phyloP scores from a whole-genome alignment of 106 monocot genomes.

The Acorus calamus region DNA sequence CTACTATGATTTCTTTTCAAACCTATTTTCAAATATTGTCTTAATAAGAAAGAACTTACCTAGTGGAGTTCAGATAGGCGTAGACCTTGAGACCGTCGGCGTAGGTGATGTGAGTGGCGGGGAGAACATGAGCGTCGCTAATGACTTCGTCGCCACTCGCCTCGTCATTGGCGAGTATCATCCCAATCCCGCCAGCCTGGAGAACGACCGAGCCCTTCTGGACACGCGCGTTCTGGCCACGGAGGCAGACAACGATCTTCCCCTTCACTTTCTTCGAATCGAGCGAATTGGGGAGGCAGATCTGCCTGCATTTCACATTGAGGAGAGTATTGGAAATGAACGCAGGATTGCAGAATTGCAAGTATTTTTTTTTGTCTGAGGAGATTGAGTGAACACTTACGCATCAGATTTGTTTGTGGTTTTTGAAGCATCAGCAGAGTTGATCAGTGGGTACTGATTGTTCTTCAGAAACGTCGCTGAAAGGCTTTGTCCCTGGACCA shows the following conservation, averaged over 20 bases:
- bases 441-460: constrained; percentile 32
- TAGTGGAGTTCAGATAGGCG: constrained; percentile 32
- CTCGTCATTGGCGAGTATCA: constrained; percentile 41
- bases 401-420: constrained; percentile 8
- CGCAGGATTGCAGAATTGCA: too few relatives aligned
- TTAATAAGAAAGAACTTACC: constrained; percentile 12
- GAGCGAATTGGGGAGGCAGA: constrained; percentile 22
- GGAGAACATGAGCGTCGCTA: constrained; percentile 36
- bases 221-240: constrained; percentile 4
- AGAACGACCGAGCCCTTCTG: constrained; percentile 27
- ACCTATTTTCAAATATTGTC: background rate
- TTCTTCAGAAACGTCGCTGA: constrained; percentile 6
- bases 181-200: constrained; percentile 45
- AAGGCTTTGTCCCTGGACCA: constrained; percentile 27
- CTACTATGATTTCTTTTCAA: too few relatives aligned
- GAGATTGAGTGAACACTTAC: constrained; percentile 9
- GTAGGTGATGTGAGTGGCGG: constrained; percentile 33
- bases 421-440: constrained; percentile 8
- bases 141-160: background rate
- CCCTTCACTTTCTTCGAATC: constrained; percentile 48
- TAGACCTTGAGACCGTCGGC: background rate
- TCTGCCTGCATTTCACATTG: constrained; percentile 4
- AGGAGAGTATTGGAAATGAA: too few relatives aligned
- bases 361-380: too few relatives aligned
- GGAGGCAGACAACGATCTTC: constrained; percentile 53